A percentile compares a stretch with the other conserved stretches of the same genome.
Conservation (phyloP, 371 early-diverging fungal genomes). For the Parasitella parasitica region DNA sequence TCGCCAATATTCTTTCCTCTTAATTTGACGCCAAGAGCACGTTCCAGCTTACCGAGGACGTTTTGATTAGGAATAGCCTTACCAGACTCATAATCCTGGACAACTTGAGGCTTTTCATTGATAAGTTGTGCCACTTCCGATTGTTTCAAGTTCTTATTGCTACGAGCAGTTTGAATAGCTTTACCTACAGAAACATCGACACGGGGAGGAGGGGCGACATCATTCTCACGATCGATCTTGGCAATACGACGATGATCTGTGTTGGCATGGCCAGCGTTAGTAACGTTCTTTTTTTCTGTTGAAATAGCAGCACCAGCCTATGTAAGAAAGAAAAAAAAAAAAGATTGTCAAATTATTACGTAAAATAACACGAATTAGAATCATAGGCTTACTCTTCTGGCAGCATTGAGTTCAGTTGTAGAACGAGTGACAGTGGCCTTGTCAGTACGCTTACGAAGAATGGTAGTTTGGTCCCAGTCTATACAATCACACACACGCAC, state of each 20-base stretch:
- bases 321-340: not conserved
- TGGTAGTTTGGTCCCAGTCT: conserved; percentile 78
- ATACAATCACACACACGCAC: conserved; percentile 1
- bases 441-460: conserved; percentile 76
- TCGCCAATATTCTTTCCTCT: conserved; percentile 85
- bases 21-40: conserved; percentile 88
- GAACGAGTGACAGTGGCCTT: conserved; percentile 67
- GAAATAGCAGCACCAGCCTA: conserved; percentile 65
- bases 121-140: conserved; percentile 86
- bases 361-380: not conserved
- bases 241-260: conserved; percentile 78
- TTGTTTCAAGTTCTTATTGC: conserved; percentile 79
- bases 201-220: conserved; percentile 74
- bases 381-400: conserved; percentile 55
- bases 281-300: conserved; percentile 65
- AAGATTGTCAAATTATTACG: not conserved
- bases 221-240: conserved; percentile 89
- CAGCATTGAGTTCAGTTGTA: conserved; percentile 76
- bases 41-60: conserved; percentile 87
- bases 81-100: conserved; percentile 90
- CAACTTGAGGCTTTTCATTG: conserved; percentile 83
- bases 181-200: conserved; percentile 79
- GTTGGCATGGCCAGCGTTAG: conserved; percentile 74
- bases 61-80: conserved; percentile 92
- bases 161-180: conserved; percentile 83